Conservation (phyloP, 352 stramenopile species). For the Phytophthora hibernalis region DNA sequence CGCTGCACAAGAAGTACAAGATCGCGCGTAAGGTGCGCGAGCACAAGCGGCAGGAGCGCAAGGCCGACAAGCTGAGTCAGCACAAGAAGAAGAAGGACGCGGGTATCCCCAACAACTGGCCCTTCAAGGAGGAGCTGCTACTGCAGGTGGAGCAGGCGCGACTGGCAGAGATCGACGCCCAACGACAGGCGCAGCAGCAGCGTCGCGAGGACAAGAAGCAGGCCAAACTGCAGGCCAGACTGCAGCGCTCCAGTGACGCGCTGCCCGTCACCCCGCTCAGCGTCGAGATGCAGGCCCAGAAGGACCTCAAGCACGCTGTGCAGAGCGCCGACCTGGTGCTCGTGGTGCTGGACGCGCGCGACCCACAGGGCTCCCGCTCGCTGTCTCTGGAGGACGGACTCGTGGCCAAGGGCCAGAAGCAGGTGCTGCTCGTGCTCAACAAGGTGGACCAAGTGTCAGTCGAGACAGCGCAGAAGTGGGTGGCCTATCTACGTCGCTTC, state of each 20-base stretch:
- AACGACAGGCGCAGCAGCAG: slow-evolving; percentile 67
- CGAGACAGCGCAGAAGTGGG: slow-evolving; percentile 94
- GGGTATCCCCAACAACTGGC: slow-evolving; percentile 98
- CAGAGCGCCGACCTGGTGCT: slow-evolving; percentile 69
- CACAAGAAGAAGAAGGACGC: slow-evolving; percentile 97
- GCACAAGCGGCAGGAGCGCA: slow-evolving; percentile 95
- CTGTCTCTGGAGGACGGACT: slow-evolving; percentile 95
- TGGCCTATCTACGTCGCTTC: slow-evolving; percentile 93
- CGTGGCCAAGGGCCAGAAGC: slow-evolving; percentile 94
- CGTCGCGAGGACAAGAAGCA: slow-evolving; percentile 78
- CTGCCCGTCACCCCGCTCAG: slow-evolving; percentile 60
- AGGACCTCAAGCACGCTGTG: slow-evolving; percentile 82
- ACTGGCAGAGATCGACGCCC: slow-evolving; percentile 73
- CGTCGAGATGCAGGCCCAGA: slow-evolving; percentile 81
- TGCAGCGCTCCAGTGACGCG: slow-evolving; percentile 35
- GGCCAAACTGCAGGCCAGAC: slow-evolving; percentile 48
- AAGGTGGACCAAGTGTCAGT: slow-evolving; percentile 98
- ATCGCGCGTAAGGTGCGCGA: slow-evolving; percentile 92
- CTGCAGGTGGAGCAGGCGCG: slow-evolving; percentile 82
- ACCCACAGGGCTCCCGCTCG: slow-evolving; percentile 95
- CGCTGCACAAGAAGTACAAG: slow-evolving; percentile 99
- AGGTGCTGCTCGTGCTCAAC: slow-evolving; percentile 98
- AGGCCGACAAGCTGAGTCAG: slow-evolving; percentile 89
- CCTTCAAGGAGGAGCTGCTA: slow-evolving; percentile 97
- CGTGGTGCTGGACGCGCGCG: slow-evolving; percentile 97